These are phyloP conservation scores for Blepharisma japonicum DNA, from an alignment of 73 alveolate species.

Conservation along the genomic window DNA sequence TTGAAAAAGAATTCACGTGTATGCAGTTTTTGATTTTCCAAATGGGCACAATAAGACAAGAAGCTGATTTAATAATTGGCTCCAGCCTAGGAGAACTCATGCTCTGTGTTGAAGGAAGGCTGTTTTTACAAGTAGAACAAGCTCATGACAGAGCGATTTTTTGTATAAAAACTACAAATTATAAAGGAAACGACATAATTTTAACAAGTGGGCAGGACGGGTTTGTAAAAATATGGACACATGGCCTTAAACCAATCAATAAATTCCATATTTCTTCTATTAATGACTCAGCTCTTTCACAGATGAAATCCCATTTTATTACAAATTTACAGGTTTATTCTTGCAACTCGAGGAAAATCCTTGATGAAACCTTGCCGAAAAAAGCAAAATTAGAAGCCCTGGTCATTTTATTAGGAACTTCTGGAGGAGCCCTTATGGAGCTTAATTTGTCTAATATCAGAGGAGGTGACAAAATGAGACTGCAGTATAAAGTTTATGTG, in stretches of 20 bases:
- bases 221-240: slow-evolving; percentile 75
- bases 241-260: slow-evolving; percentile 38
- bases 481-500: slow-evolving; percentile 1
- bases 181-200: slow-evolving; percentile 30
- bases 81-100: slow-evolving; percentile 76
- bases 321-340: slow-evolving; percentile 49
- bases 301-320: slow-evolving; percentile 54
- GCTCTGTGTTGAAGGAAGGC: slow-evolving; percentile 63
- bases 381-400: slow-evolving; percentile 11
- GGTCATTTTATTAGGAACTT: slow-evolving; percentile 8
- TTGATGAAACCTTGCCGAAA: slow-evolving; percentile 30
- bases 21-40: neutral
- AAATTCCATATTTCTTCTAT: slow-evolving; percentile 41
- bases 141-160: slow-evolving; percentile 85
- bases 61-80: slow-evolving; percentile 73
- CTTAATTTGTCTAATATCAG: neutral
- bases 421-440: slow-evolving; percentile 10
- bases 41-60: neutral
- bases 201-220: slow-evolving; percentile 92
- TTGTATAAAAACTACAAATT: slow-evolving; percentile 71
- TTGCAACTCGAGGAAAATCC: slow-evolving; percentile 49
- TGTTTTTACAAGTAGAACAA: slow-evolving; percentile 51
- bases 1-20: slow-evolving; percentile 26
- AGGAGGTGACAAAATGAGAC: neutral
- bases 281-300: slow-evolving; percentile 39